Base-by-base conservation (phyloP, 2,329 filamentous ascomycete species). In the Trichophyton benhamiae region DNA sequence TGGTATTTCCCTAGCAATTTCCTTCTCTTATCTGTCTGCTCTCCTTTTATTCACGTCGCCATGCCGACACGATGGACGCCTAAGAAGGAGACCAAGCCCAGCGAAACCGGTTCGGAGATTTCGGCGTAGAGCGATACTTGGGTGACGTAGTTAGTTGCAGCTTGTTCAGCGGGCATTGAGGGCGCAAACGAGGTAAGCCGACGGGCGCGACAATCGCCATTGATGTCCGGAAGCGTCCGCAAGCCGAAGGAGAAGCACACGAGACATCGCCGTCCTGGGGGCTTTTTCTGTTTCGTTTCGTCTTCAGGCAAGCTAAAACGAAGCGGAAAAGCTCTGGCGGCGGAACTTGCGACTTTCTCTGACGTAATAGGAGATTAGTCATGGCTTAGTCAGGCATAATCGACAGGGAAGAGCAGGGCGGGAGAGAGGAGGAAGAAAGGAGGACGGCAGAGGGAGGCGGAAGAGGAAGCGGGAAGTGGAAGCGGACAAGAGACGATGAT, bases 91-190 rank as follows among this genome's bases (percentile, higher is more conserved):
- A 55, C 22, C 49, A 33, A 27, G 57, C 36, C 17, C 25, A 17
- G 36, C 38, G 30, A 46, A 44, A 36, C 57, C 15, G 36, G 13
- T 58, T 58, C 57, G 57, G 57, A 58, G 57, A 44, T 46, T 42
- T 27, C 25, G 33, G 33, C 57, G 38, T 7, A 15, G 13, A 46
- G 20, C 25, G 33, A 58, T 58, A 20, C 36, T 42, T 46, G 38
- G 38, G 41, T 44, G 41, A n/a, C 41, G 41, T 20, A 42, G 9
- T 36, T 30, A 27, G 57, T 6, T 42, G 41, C 57, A 58, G 57
- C 36, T 15, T 20, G 53, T 20, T 38, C n/a, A 57, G 27, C 33
- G n/a, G 36, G 53, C 30, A 42, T 46, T 42, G 57, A 44, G 38
- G n/a, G 57, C 57, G 57, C 11, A 22, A 25, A 44, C 38, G 17